phyloP scores from a whole-genome alignment of 805 yeast species.

The Candida maesae region DNA sequence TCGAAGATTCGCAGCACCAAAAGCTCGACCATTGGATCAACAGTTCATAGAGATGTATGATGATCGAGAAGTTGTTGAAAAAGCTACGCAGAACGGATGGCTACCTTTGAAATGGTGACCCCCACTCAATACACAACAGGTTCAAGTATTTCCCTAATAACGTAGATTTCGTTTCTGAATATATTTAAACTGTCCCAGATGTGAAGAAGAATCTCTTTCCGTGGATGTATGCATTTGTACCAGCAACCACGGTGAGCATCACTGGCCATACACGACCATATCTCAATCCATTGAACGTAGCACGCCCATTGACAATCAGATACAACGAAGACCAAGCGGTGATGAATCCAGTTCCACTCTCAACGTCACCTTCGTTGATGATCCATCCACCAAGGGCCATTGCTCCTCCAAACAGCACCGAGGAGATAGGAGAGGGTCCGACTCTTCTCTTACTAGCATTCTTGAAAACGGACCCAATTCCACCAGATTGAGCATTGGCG shows the following conservation, averaged over 20 bases:
- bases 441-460: slow-evolving; percentile 15
- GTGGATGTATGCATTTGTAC: slow-evolving; percentile 59
- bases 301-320: slow-evolving; percentile 63
- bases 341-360: slow-evolving; percentile 76
- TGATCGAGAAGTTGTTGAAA: slow-evolving; percentile 52
- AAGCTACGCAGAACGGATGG: slow-evolving; percentile 51
- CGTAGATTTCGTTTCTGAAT: too few species aligned
- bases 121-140: too few species aligned
- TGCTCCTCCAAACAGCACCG: slow-evolving; percentile 58
- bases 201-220: slow-evolving; percentile 61
- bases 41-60: slow-evolving; percentile 91
- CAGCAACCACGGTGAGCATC: slow-evolving; percentile 52
- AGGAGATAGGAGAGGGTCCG: slow-evolving; percentile 34
- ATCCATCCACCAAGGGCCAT: slow-evolving; percentile 68
- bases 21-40: slow-evolving; percentile 92
- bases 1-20: slow-evolving; percentile 90
- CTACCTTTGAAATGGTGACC: slow-evolving; percentile 65
- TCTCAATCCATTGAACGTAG: slow-evolving; percentile 47
- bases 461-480: not conserved
- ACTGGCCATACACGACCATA: slow-evolving; percentile 63
- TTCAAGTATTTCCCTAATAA: slow-evolving; percentile 4
- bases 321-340: slow-evolving; percentile 81
- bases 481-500: slow-evolving; percentile 5
- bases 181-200: slow-evolving; percentile 8
- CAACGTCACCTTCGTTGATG: slow-evolving; percentile 69